These are phyloP conservation scores for Aureobasidium sp. DNA, from an alignment of 2,329 filamentous ascomycete species.

Conservation along the genomic window DNA sequence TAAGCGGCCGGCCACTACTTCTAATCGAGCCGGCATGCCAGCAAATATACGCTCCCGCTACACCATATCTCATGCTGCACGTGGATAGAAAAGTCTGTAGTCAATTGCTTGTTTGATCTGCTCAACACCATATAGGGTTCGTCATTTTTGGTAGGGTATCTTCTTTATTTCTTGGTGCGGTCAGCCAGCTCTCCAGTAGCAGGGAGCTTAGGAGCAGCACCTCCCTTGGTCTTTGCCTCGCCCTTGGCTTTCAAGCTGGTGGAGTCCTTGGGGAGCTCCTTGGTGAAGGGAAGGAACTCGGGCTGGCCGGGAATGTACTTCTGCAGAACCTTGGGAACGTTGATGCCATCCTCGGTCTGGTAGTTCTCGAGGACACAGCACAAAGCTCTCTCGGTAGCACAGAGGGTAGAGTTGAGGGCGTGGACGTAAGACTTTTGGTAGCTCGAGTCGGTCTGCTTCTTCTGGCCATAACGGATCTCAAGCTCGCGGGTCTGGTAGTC, in stretches of 20 bases:
- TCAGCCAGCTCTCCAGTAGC: slow-evolving; percentile 18
- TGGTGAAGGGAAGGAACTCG: slow-evolving; percentile 81
- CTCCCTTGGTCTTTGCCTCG: slow-evolving; percentile 23
- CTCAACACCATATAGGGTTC: neutral
- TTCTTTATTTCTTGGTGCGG: slow-evolving; percentile 17
- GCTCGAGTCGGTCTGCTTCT: slow-evolving; percentile 68
- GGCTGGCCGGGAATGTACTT: slow-evolving; percentile 87
- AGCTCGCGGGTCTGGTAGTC: slow-evolving; percentile 94
- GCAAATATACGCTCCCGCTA: neutral
- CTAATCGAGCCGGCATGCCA: neutral
- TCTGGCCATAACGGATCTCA: slow-evolving; percentile 84
- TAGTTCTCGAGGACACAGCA: slow-evolving; percentile 97
- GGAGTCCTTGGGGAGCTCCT: slow-evolving; percentile 73
- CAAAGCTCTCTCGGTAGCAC: slow-evolving; percentile 83
- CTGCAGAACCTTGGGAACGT: slow-evolving; percentile 73
- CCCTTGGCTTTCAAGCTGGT: slow-evolving; percentile 53
- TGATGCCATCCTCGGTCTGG: slow-evolving; percentile 79
- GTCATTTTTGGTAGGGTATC: slow-evolving; percentile 5
- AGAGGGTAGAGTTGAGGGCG: slow-evolving; percentile 81
- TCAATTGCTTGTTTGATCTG: neutral
- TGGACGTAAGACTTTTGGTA: slow-evolving; percentile 91
- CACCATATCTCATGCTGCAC: neutral
- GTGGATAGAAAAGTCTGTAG: neutral
- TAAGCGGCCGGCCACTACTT: neutral
- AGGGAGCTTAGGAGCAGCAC: slow-evolving; percentile 23